A percentile compares a stretch with the other conserved stretches of the same genome.
These are phyloP conservation scores for Acarospora socialis DNA, from an alignment of 2,329 filamentous ascomycete species.

Conservation along the genomic window DNA sequence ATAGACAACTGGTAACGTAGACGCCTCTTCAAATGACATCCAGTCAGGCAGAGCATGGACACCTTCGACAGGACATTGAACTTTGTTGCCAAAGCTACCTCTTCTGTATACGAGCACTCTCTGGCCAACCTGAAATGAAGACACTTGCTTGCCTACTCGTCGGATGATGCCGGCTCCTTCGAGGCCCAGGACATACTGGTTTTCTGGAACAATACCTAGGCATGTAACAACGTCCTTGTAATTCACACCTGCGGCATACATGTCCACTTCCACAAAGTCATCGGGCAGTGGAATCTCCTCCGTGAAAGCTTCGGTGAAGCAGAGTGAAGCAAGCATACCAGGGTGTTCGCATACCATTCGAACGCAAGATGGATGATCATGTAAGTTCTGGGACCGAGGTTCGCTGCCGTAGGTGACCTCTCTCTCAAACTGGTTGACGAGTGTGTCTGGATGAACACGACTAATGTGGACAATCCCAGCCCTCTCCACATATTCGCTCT, in stretches of 20 bases:
- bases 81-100: background rate
- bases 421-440: background rate
- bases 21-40: background rate
- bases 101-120: background rate
- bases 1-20: conserved; percentile 12
- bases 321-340: background rate
- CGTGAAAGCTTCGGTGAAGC: conserved; percentile 9
- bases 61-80: background rate
- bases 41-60: background rate
- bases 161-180: conserved; percentile 19
- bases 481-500: conserved; percentile 1
- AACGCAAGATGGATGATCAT: background rate
- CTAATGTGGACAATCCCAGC: background rate
- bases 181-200: conserved; percentile 14
- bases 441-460: background rate
- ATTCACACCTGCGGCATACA: conserved; percentile 17
- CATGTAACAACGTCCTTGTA: conserved; percentile 19
- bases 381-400: background rate
- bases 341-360: background rate
- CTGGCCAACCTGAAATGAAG: background rate
- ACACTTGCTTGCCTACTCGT: conserved; percentile 7
- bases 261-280: conserved; percentile 15
- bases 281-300: conserved; percentile 7
- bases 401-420: background rate
- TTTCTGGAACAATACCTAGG: conserved; percentile 15